Percentiles rank a stretch among this genome's conserved stretches.
Conservation (phyloP, 306 rosid species). For the Lathyrus sativus region DNA sequence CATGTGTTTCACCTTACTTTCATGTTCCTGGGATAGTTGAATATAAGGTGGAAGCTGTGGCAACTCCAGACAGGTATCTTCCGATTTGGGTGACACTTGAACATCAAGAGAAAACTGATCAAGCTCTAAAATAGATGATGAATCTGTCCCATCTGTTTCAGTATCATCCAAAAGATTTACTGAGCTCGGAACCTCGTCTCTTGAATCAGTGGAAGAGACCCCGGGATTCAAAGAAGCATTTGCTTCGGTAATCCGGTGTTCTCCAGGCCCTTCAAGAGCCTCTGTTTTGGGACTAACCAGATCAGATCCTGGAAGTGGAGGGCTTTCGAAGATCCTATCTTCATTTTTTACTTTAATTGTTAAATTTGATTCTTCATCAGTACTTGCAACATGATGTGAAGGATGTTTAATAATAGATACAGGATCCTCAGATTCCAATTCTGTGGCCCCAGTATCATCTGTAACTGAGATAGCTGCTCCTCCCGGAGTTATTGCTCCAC, state of each 20-base stretch:
- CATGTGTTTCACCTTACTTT: constrained; percentile 58
- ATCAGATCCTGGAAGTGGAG: constrained; percentile 48
- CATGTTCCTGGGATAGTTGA: constrained; percentile 75
- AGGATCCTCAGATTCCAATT: constrained; percentile 61
- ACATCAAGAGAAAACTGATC: constrained; percentile 63
- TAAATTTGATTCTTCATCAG: constrained; percentile 49
- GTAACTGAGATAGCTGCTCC: constrained; percentile 47
- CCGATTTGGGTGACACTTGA: constrained; percentile 60
- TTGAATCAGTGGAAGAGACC: constrained; percentile 46
- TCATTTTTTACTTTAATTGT: constrained; percentile 52
- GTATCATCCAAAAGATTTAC: constrained; percentile 48
- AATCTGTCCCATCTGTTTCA: constrained; percentile 53
- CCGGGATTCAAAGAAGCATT: constrained; percentile 50
- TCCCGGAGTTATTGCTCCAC: constrained; percentile 52
- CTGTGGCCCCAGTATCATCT: constrained; percentile 56
- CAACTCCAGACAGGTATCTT: constrained; percentile 78
- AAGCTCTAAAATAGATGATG: constrained; percentile 56
- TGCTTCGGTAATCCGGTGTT: constrained; percentile 44
- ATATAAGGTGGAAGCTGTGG: constrained; percentile 77
- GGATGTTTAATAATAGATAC: constrained; percentile 53
- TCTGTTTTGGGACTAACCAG: constrained; percentile 48
- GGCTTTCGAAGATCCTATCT: constrained; percentile 54
- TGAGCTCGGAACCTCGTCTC: constrained; percentile 55
- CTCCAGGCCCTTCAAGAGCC: constrained; percentile 55
- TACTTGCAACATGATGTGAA: constrained; percentile 43